Base-by-base conservation (phyloP, 495 filamentous ascomycete genomes). In the Trichocladium uniseriatum region DNA sequence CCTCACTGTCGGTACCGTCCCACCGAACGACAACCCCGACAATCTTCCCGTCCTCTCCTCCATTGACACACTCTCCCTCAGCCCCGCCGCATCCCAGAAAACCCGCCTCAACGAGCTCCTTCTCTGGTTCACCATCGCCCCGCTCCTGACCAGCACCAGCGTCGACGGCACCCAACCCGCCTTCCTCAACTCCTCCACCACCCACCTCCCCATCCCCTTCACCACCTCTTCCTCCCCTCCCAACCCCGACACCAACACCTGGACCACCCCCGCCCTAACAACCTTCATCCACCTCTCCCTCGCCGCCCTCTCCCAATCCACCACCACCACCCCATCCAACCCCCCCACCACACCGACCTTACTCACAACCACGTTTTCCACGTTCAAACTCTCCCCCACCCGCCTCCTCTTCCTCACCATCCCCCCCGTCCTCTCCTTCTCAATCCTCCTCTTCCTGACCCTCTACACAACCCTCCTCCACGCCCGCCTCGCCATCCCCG, bases 41-140 rank as follows among this genome's bases (percentile, higher is more conserved):
- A 35, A 32, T 10, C 49, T 49, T 2, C 43, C 56, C 3, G 18
- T 52, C 18, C 51, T 65, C 8, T 65, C 62, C 4, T 60, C 59
- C 28, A 21, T 53, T 16, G 27, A 20, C 11, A 54, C 24, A 34
- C 47, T 63, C 8, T 31, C 50, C 13, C 10, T 48, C 46, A 52
- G 34, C 47, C 6, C 44, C 8, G 37, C 48, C 11, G 40, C 48
- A 21, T 11, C 44, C 22, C 32, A 6, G 1, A n/a, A 46, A 11
- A 55, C 59, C 5, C 34, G 31, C 9, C 50, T 60, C 45, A 65
- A 65, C 45, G 62, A 65, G 29, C 45, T 63, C 27, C 54, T 63
- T 28, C 55, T 63, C 28, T 65, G 62, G 62, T 57, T 65, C 38
- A 50, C 62, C 46, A 48, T 56, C 29, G 49, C 62, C 16, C 60